Evolutionary conservation across 176 grass and related monocot genomes (phyloP), one percentile per base, ranked within the genome.

Genomic region (Ananas comosus): DNA sequence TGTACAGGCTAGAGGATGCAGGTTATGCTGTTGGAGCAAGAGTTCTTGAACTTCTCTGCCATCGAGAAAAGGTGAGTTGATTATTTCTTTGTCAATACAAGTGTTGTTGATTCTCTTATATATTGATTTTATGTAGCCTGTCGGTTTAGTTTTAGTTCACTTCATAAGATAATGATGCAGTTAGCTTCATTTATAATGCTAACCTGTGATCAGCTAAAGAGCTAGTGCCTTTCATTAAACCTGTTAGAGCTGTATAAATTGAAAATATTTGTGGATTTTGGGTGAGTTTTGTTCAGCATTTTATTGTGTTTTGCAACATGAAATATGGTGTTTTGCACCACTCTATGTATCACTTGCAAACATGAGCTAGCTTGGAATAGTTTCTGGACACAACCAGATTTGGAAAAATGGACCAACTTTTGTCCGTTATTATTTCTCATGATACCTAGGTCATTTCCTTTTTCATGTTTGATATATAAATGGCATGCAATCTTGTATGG

Each of bases 11-110:
- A 58, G 94, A 97, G 81, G 89, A 97, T 81, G 86, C 94, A 72
- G 94, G 94, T 58, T 97, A 92, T 86, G 86, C 86, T 80, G 86
- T 97, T 71, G 93, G 93, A 71, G 86, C 86, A 64, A 92, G 94
- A 89, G 82, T 92, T 69, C 89, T 97, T 70, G 94, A 97, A 81
- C 89, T 97, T 72, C 84, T 97, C 12, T 97, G 89, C 70, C 94
- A 92, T 71, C 85, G 94, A 69, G 94, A 97, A 49, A 97, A 97
- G 81, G 94, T 92, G 64, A 68, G 59, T 16, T 23, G 50, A 61
- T 49, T 72, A 16, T 13, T 69, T 68, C 0, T 65, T 65, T 17
- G 9, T 59, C 16, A 17, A 59, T 59, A 9, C 10, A 22, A 10
- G 21, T 61, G 21, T 7, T 18, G 56, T 22, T 16, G 56, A 18